Evolutionary conservation across 2,329 filamentous ascomycete genomes (phyloP).

Genomic region (Fulvia fulva): DNA sequence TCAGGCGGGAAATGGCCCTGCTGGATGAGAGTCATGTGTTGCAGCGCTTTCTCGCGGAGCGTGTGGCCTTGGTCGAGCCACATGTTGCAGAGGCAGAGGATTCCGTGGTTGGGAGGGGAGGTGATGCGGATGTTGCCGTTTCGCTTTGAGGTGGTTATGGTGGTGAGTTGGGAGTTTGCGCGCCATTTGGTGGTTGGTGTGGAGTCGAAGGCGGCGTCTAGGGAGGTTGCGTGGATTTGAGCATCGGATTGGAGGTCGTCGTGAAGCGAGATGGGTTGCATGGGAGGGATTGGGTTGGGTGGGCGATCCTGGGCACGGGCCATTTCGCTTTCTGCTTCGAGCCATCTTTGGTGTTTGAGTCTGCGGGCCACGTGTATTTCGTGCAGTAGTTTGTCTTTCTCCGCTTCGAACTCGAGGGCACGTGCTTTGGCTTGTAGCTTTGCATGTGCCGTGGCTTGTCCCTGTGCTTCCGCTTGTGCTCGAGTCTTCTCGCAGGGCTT

Average conservation of each 20-base stretch:
- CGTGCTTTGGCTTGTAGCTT: background rate
- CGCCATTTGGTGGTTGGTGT: background rate
- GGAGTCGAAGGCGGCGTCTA: background rate
- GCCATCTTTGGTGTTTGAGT: background rate
- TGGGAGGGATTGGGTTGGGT: background rate
- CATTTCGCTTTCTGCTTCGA: background rate
- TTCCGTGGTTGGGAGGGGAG: slow-evolving; percentile 1
- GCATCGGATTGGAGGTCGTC: slow-evolving; percentile 4
- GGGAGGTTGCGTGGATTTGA: background rate
- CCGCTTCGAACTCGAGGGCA: background rate
- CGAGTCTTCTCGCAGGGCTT: background rate
- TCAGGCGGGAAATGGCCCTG: background rate
- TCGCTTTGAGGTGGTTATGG: background rate
- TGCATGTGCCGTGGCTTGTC: slow-evolving; percentile 22
- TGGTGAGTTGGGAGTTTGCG: background rate
- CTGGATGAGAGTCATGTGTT: background rate
- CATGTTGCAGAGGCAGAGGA: background rate
- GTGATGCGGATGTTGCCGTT: background rate
- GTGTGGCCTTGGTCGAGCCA: background rate
- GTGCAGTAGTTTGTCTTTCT: background rate
- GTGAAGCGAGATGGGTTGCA: background rate
- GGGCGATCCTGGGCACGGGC: background rate
- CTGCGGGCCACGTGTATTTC: background rate
- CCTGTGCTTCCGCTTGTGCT: background rate
- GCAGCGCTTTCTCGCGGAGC: background rate